These are phyloP conservation scores for Curvularia eragrostidis DNA, from an alignment of 2,329 filamentous ascomycete species.

Conservation along the genomic window DNA sequence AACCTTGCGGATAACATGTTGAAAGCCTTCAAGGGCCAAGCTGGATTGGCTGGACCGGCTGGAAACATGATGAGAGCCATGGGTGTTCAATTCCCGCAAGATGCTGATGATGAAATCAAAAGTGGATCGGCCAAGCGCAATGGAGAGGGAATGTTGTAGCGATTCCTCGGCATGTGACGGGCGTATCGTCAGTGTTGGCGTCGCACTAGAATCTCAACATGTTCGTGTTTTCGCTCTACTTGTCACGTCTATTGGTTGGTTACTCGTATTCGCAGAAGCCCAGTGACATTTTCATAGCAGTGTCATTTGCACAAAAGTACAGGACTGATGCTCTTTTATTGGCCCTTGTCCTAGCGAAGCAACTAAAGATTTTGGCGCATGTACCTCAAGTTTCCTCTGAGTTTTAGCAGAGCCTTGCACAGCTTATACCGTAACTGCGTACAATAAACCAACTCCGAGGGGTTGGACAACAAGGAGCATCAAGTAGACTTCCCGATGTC, in stretches of 20 bases:
- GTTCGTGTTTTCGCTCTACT: not conserved
- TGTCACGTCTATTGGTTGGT: not conserved
- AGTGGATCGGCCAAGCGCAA: not conserved
- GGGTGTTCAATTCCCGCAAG: constrained; percentile 80
- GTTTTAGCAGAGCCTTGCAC: too few relatives aligned
- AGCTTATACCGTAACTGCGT: too few relatives aligned
- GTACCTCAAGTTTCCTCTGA: too few relatives aligned
- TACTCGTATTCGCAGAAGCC: not conserved
- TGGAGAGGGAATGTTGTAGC: not conserved
- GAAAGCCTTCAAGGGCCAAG: constrained; percentile 91
- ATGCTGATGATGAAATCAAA: constrained; percentile 65
- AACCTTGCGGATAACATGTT: constrained; percentile 89
- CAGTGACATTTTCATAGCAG: not conserved
- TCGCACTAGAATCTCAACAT: not conserved
- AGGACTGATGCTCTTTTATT: not conserved
- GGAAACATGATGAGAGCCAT: constrained; percentile 87
- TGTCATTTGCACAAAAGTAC: not conserved
- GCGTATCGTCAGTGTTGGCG: not conserved
- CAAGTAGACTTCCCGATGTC: too few relatives aligned
- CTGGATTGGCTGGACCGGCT: constrained; percentile 81
- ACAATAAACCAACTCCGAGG: too few relatives aligned
- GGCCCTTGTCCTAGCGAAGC: not conserved
- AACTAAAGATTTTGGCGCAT: too few relatives aligned
- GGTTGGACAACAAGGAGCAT: too few relatives aligned
- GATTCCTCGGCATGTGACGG: not conserved